Evolutionary conservation across 305 asterid genomes (phyloP).

Genomic region (Fraxinus nigra): DNA sequence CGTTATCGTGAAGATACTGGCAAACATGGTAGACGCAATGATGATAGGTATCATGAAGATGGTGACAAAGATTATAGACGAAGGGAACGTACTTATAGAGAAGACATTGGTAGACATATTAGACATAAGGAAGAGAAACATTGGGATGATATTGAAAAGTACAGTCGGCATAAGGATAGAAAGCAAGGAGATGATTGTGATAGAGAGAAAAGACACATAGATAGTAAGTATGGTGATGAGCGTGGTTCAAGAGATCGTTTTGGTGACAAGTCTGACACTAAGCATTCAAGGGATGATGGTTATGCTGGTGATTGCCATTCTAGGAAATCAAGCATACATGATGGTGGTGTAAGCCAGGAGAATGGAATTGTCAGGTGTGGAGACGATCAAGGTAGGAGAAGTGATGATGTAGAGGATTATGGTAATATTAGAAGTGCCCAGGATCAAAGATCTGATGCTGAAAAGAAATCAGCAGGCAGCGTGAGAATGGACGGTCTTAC

Average conservation of each 20-base stretch:
- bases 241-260: conserved; percentile 51
- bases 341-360: conserved; percentile 62
- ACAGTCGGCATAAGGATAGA: conserved; percentile 50
- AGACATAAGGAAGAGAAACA: conserved; percentile 59
- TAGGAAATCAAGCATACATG: conserved; percentile 61
- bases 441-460: conserved; percentile 66
- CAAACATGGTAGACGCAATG: conserved; percentile 46
- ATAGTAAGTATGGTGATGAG: conserved; percentile 62
- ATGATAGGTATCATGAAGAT: conserved; percentile 53
- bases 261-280: conserved; percentile 63
- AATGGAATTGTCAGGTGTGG: conserved; percentile 55
- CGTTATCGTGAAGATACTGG: conserved; percentile 47
- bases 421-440: conserved; percentile 52
- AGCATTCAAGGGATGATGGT: conserved; percentile 61
- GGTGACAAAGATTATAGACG: conserved; percentile 31
- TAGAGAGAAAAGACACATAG: conserved; percentile 66
- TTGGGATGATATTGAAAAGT: conserved; percentile 61
- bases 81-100: conserved; percentile 33
- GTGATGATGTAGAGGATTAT: conserved; percentile 62
- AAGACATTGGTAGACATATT: conserved; percentile 37
- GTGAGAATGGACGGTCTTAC: conserved; percentile 41
- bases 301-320: conserved; percentile 53
- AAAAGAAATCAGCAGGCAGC: conserved; percentile 53
- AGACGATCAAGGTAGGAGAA: conserved; percentile 73
- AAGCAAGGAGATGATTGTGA: conserved; percentile 59